Conservation (phyloP, 441 rosid species). For the Flueggea neowawraea region DNA sequence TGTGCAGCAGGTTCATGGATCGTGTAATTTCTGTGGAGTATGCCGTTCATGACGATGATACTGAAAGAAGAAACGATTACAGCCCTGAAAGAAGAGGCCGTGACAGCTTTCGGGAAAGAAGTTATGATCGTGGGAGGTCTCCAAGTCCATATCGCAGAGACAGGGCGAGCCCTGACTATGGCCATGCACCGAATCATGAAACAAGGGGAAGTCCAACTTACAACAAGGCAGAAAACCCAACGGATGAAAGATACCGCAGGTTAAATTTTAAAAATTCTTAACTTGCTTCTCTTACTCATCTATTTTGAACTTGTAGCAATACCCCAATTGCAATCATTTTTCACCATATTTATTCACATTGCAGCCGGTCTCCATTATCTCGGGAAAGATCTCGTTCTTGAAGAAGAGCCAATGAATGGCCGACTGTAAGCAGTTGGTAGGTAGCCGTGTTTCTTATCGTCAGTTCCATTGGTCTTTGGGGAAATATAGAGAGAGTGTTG, state of each 20-base stretch:
- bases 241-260: constrained; percentile 58
- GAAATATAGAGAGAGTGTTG: too few species aligned
- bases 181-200: constrained; percentile 35
- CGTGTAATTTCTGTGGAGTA: constrained; percentile 92
- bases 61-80: constrained; percentile 51
- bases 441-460: too few species aligned
- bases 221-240: constrained; percentile 50
- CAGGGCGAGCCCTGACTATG: constrained; percentile 47
- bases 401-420: too few species aligned
- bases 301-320: too few species aligned
- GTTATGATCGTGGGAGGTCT: constrained; percentile 60
- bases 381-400: too few species aligned
- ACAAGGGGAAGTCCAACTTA: constrained; percentile 43
- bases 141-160: constrained; percentile 84
- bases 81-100: constrained; percentile 82
- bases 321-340: too few species aligned
- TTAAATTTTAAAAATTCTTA: too few species aligned
- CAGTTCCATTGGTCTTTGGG: too few species aligned
- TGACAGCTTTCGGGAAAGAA: constrained; percentile 64
- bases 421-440: too few species aligned
- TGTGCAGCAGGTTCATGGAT: constrained; percentile 87
- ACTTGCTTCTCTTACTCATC: too few species aligned
- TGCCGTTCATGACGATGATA: constrained; percentile 88
- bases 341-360: too few species aligned
- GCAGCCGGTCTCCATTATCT: too few species aligned